These are phyloP conservation scores for Botrytis cinerea DNA, from an alignment of 2,329 filamentous ascomycete species.

Conservation along the genomic window DNA sequence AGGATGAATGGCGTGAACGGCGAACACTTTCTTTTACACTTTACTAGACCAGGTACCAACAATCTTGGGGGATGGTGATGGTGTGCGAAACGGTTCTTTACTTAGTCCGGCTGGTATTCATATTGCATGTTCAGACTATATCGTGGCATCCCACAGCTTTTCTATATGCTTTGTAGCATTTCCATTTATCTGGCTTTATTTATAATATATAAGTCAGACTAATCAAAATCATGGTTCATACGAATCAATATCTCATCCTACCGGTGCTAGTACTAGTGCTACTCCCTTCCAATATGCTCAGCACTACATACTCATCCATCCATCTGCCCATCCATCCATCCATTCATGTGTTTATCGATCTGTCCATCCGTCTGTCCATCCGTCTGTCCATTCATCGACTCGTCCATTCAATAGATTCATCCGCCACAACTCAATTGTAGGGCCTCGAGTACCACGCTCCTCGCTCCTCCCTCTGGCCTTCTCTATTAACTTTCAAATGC, in stretches of 20 bases:
- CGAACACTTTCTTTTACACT: background rate
- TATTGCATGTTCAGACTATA: background rate
- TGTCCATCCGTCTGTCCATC: background rate
- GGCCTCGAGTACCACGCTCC: background rate
- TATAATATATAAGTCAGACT: background rate
- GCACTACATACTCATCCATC: background rate
- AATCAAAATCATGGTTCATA: background rate
- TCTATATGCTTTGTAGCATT: background rate
- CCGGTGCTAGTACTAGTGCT: background rate
- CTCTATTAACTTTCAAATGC: background rate
- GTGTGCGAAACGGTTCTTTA: background rate
- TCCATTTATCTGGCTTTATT: background rate
- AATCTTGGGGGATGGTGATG: background rate
- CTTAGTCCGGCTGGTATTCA: background rate
- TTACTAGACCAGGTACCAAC: background rate
- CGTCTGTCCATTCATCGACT: background rate
- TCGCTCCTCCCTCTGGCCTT: too few relatives aligned
- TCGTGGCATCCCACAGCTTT: background rate
- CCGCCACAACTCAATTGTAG: background rate
- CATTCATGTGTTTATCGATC: too few relatives aligned
- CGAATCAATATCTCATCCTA: slow-evolving; percentile 1
- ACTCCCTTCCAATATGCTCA: background rate
- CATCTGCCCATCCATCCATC: background rate
- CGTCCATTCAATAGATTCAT: slow-evolving; percentile 10
- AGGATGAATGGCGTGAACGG: background rate